Percentiles rank a stretch among this genome's conserved stretches.
phyloP scores from a whole-genome alignment of 352 stramenopile genomes.

The Phytophthora kernoviae region DNA sequence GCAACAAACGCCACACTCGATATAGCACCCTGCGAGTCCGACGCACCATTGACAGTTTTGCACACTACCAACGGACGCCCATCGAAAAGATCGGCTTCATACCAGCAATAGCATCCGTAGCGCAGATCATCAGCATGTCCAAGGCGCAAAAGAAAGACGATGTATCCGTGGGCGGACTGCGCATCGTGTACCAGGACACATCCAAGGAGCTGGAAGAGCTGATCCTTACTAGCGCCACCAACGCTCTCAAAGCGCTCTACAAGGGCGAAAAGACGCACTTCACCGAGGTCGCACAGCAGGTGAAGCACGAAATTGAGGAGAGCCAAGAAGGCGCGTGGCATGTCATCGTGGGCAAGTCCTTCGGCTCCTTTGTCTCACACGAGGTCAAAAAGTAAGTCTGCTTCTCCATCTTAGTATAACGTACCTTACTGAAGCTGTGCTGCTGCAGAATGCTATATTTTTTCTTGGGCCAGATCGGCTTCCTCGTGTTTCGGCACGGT shows the following conservation, averaged over 20 bases:
- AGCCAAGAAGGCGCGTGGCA: conserved; percentile 74
- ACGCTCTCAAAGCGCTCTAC: conserved; percentile 82
- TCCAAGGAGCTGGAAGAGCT: conserved; percentile 75
- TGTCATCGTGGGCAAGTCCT: conserved; percentile 87
- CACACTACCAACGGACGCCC: not conserved
- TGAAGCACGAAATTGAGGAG: conserved; percentile 83
- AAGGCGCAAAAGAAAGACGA: conserved; percentile 86
- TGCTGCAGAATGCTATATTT: conserved; percentile 80
- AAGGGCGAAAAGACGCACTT: conserved; percentile 88
- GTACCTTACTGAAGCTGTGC: conserved; percentile 9
- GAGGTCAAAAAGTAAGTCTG: conserved; percentile 79
- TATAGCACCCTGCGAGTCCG: conserved; percentile 19
- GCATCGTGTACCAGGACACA: conserved; percentile 74
- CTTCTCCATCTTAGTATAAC: conserved; percentile 3
- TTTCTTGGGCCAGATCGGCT: conserved; percentile 80
- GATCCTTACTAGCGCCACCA: conserved; percentile 73
- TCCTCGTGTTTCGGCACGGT: conserved; percentile 77
- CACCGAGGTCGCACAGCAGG: conserved; percentile 77
- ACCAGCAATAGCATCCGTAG: not conserved
- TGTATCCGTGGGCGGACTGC: conserved; percentile 62
- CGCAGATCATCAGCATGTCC: conserved; percentile 43
- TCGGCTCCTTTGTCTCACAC: conserved; percentile 85
- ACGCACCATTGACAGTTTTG: conserved; percentile 18
- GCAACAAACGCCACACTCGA: conserved; percentile 7
- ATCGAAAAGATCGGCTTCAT: conserved; percentile 18